phyloP scores from a whole-genome alignment of 768 basidiomycete species.

The Kwoniella botswanensis region DNA sequence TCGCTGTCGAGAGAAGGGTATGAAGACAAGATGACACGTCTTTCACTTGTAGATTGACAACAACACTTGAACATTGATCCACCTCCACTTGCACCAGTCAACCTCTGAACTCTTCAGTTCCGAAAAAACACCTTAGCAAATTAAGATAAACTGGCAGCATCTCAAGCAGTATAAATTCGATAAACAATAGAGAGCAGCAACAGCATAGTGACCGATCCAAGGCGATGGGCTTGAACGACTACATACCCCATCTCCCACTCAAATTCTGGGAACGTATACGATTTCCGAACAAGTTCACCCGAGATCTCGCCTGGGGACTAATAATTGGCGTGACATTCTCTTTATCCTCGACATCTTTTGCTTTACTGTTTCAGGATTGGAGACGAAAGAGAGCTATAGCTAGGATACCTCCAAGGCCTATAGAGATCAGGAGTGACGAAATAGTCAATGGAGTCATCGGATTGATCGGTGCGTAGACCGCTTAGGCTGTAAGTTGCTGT shows the following conservation, averaged over 20 bases:
- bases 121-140: no score
- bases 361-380: constrained; percentile 64
- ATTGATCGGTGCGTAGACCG: constrained; percentile 70
- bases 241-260: constrained; percentile 8
- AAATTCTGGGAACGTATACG: constrained; percentile 34
- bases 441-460: constrained; percentile 79
- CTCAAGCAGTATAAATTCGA: no score
- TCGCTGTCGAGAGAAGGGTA: not conserved
- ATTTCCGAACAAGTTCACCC: constrained; percentile 36
- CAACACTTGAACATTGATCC: constrained; percentile 1
- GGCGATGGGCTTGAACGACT: constrained; percentile 20
- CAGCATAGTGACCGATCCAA: no score
- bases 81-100: constrained; percentile 2
- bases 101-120: not conserved
- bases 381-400: constrained; percentile 58
- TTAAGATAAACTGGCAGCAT: no score
- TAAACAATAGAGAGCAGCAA: no score
- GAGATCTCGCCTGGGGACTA: constrained; percentile 62
- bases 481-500: not conserved
- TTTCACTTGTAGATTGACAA: not conserved
- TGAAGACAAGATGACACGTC: constrained; percentile 9
- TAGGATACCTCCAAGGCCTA: constrained; percentile 50
- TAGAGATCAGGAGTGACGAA: constrained; percentile 68
- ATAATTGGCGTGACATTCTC: constrained; percentile 79
- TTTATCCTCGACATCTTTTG: constrained; percentile 70